Percentiles rank a stretch among this genome's conserved stretches.
These are phyloP conservation scores for Colletotrichum abscissum DNA, from an alignment of 2,329 filamentous ascomycete genomes.

Conservation along the genomic window DNA sequence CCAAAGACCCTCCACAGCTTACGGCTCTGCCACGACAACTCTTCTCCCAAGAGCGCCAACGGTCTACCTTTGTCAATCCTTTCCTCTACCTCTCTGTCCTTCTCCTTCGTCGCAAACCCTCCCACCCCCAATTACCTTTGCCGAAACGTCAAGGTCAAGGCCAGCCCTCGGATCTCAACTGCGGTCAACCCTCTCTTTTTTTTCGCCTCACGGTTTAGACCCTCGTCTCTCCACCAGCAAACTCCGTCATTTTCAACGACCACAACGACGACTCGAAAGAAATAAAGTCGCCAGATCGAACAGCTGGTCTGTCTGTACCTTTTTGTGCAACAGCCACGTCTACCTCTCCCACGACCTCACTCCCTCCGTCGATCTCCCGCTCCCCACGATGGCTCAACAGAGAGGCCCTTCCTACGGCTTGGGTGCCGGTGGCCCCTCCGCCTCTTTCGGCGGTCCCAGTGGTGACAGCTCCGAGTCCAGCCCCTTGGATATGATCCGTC, in stretches of 20 bases:
- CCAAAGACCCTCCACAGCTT: not conserved
- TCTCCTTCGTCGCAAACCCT: conserved; percentile 18
- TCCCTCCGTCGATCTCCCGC: not conserved
- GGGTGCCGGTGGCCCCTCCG: conserved; percentile 34
- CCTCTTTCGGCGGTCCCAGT: conserved; percentile 34
- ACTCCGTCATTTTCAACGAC: conserved; percentile 16
- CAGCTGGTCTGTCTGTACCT: conserved; percentile 35
- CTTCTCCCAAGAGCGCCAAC: conserved; percentile 18
- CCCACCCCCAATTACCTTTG: conserved; percentile 4
- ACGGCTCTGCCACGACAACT: conserved; percentile 13
- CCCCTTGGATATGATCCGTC: conserved; percentile 87
- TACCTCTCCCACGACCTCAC: not conserved
- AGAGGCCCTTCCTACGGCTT: conserved; percentile 37
- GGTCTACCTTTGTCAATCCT: conserved; percentile 21
- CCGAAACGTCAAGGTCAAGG: conserved; percentile 31
- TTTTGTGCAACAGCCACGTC: conserved; percentile 32
- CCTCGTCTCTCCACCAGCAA: conserved; percentile 18
- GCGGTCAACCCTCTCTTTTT: conserved; percentile 30
- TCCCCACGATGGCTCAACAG: conserved; percentile 36
- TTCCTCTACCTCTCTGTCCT: not conserved
- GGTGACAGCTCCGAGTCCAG: conserved; percentile 65
- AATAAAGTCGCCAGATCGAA: conserved; percentile 14
- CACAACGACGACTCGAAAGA: not conserved
- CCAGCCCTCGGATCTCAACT: conserved; percentile 33
- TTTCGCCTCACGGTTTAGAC: conserved; percentile 13